phyloP scores from a whole-genome alignment of 202 grass and related monocot genomes.

The Panicum hallii region DNA sequence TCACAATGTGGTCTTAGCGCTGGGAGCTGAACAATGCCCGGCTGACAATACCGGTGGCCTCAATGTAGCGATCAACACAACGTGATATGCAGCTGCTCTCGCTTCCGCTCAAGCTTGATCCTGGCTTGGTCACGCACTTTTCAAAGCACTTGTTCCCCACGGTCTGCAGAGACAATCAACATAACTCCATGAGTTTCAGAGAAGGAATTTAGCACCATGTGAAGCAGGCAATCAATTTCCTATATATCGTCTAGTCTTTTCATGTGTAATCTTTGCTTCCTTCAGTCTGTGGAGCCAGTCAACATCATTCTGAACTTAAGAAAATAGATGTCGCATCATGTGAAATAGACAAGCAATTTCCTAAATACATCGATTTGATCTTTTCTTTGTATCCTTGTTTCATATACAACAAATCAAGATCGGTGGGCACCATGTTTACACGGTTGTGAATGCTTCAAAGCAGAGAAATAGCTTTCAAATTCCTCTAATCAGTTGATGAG shows the following conservation, averaged over 20 bases:
- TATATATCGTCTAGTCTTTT: neutral
- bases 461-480: neutral
- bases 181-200: neutral
- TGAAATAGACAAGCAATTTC: slow-evolving; percentile 1
- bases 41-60: slow-evolving; percentile 71
- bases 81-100: slow-evolving; percentile 82
- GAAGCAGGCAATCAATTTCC: neutral
- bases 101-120: slow-evolving; percentile 69
- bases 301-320: neutral
- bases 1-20: slow-evolving; percentile 37
- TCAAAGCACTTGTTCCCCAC: slow-evolving; percentile 85
- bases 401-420: neutral
- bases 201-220: neutral
- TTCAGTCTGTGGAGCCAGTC: slow-evolving; percentile 46
- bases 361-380: neutral
- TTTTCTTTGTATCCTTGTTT: neutral
- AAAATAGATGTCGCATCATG: slow-evolving; percentile 10
- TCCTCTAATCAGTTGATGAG: neutral
- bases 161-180: slow-evolving; percentile 53
- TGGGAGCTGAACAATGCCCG: slow-evolving; percentile 60
- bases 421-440: neutral
- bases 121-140: slow-evolving; percentile 83
- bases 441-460: neutral
- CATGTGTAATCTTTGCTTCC: neutral
- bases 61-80: slow-evolving; percentile 81